Conservation (phyloP, 73 alveolate genomes). For the Paramecium tetraurelia region DNA sequence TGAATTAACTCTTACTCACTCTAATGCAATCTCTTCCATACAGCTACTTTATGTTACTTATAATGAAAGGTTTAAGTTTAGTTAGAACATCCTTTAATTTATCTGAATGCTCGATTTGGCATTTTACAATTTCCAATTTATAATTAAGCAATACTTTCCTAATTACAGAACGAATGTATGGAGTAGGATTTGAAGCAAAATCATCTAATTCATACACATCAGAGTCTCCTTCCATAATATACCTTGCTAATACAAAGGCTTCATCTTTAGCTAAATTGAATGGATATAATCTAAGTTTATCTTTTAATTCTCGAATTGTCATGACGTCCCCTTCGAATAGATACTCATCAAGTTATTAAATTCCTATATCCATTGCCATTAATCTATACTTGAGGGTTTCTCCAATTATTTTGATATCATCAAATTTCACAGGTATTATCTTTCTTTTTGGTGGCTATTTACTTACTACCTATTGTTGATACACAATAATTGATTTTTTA, state of each 20-base stretch:
- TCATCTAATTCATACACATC: neutral
- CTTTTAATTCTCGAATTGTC: neutral
- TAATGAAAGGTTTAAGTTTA: neutral
- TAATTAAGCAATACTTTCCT: neutral
- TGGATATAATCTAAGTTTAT: neutral
- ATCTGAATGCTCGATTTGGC: neutral
- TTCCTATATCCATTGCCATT: constrained; percentile 11
- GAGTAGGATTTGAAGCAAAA: neutral
- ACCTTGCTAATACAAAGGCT: neutral
- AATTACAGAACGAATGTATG: neutral
- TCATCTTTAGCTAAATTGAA: neutral
- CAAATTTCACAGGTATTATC: neutral
- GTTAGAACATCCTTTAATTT: neutral
- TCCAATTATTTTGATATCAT: neutral
- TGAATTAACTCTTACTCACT: constrained; percentile 19
- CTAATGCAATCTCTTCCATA: neutral
- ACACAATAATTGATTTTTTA: neutral
- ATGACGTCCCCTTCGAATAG: neutral
- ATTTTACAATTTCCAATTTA: constrained; percentile 6
- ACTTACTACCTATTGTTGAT: neutral
- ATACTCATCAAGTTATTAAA: neutral
- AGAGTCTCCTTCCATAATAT: neutral
- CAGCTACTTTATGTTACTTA: neutral
- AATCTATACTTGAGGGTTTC: constrained; percentile 38
- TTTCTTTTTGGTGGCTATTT: neutral